Base-by-base conservation (phyloP, 2,329 filamentous ascomycete genomes). In the Thelonectria discophora region DNA sequence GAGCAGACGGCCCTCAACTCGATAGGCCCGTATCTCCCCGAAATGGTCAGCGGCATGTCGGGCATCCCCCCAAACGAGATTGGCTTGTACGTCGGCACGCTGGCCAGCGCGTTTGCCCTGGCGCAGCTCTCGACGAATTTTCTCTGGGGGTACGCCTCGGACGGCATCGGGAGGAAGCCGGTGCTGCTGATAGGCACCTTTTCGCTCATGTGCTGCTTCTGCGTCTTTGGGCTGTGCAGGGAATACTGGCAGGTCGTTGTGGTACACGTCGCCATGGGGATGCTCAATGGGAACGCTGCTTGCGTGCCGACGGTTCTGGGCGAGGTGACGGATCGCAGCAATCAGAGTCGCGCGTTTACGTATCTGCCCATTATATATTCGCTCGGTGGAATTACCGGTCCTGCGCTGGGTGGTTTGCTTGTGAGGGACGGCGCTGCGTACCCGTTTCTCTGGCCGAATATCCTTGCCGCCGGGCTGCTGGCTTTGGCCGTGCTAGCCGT, bases 1-100 rank as follows among this genome's bases (percentile, higher is more conserved):
- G 95, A 99, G 75, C 95, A 99, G 81, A 98, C 94, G 0, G 95
- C 95, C 0, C 85, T 99, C 73, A 99, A 99, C 77, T 97, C 93
- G 20, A 97, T 99, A 72, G 91, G 90, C 11, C 95, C 95, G 1
- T 99, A 99, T 76, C 86, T 99, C 2, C 95, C 95, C 0, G 87
- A 93, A 69, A 98, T 99, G 94, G 89, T 94, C 1, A 86, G 88
- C 20, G 88, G 88, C 1, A 98, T 98, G 74, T 91, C 92, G 1
- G 92, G 92, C 64, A 89, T 97, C 18, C 85, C 90, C 18, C 78
- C 84, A 2, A 83, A 82, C 6, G 82, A 93, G 69, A 90, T 90
- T 32, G 95, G 94, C 1, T 75, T 98, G 43, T 98, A 97, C 74
- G 93, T 98, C 1, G 95, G 95, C 13, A 82, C 93, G 48, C 89